Conservation (phyloP, 768 basidiomycete genomes). For the Rubroboletus pulcherrimus region DNA sequence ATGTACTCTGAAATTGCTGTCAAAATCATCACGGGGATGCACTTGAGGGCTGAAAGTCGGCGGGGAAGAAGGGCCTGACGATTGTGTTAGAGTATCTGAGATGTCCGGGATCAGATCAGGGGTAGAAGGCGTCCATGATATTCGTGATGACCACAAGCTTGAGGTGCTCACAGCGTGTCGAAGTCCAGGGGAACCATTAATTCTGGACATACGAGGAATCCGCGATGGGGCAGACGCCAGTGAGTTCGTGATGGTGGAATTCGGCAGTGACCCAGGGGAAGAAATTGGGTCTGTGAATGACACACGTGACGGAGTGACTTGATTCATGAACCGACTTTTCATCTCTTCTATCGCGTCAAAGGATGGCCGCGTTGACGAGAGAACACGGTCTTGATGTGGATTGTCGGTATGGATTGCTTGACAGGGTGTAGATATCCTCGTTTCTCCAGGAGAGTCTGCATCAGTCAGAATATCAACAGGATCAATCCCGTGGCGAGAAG, state of each 20-base stretch:
- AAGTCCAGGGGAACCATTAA: conserved; percentile 25
- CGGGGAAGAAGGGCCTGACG: conserved; percentile 54
- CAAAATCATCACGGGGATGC: conserved; percentile 10
- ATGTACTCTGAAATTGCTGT: conserved; percentile 5
- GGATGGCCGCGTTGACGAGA: conserved; percentile 29
- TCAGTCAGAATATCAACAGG: conserved; percentile 1
- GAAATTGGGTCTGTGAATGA: conserved; percentile 16
- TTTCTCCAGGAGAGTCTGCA: conserved; percentile 8
- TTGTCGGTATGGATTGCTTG: conserved; percentile 7
- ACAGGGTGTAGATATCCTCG: conserved; percentile 9
- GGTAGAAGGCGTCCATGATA: conserved; percentile 42
- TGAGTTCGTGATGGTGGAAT: conserved; percentile 9
- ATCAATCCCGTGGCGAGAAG: conserved; percentile 5
- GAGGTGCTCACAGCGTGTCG: conserved; percentile 28
- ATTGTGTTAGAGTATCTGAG: conserved; percentile 56
- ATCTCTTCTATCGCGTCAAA: conserved; percentile 58
- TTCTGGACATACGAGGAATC: conserved; percentile 29
- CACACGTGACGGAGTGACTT: conserved; percentile 25
- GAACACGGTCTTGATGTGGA: conserved; percentile 11
- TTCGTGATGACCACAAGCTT: conserved; percentile 24
- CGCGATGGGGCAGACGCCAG: conserved; percentile 16
- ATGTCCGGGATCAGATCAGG: conserved; percentile 60
- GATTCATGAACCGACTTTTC: conserved; percentile 53
- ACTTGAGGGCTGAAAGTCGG: conserved; percentile 34
- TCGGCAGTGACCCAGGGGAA: conserved; percentile 14